Evolutionary conservation across 2,329 filamentous ascomycete genomes (phyloP).

Genomic region (Aspergillus udagawae): DNA sequence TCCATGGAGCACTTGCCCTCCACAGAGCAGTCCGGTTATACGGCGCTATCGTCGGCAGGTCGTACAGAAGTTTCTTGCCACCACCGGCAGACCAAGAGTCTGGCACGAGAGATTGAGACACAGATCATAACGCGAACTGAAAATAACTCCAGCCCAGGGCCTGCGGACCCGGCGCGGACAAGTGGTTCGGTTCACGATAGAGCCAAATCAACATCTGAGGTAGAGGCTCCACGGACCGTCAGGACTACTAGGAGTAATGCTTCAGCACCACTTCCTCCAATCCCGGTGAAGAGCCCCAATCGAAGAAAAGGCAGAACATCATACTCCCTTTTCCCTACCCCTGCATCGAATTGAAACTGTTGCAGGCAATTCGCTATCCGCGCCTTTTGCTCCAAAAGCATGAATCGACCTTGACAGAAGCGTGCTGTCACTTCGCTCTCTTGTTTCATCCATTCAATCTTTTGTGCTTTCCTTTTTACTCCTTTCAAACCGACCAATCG

Average conservation of each 20-base stretch:
- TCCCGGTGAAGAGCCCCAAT: constrained; percentile 24
- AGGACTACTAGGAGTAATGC: constrained; percentile 17
- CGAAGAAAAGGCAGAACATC: constrained; percentile 39
- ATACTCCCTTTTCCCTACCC: constrained; percentile 34
- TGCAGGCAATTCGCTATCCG: background rate
- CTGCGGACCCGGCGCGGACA: constrained; percentile 20
- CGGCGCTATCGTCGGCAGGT: constrained; percentile 4
- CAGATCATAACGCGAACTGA: constrained; percentile 27
- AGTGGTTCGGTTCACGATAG: constrained; percentile 29
- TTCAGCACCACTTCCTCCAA: constrained; percentile 14
- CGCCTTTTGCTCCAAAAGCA: background rate
- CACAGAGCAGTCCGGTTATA: constrained; percentile 14
- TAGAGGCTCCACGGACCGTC: constrained; percentile 20
- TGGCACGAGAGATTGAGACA: constrained; percentile 30
- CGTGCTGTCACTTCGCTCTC: background rate
- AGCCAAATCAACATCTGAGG: constrained; percentile 34
- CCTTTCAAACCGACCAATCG: constrained; percentile 4
- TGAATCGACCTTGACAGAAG: background rate
- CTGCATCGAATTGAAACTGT: constrained; percentile 8
- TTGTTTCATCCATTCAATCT: constrained; percentile 9
- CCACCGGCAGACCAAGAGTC: constrained; percentile 36
- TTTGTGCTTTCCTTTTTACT: constrained; percentile 9
- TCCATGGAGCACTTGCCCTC: constrained; percentile 21
- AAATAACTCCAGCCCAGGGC: constrained; percentile 24
- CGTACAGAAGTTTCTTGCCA: constrained; percentile 24